Evolutionary conservation across 805 yeast genomes (phyloP), one percentile per base, ranked within the genome.

Genomic region (Schizosaccharomyces octosporus): DNA sequence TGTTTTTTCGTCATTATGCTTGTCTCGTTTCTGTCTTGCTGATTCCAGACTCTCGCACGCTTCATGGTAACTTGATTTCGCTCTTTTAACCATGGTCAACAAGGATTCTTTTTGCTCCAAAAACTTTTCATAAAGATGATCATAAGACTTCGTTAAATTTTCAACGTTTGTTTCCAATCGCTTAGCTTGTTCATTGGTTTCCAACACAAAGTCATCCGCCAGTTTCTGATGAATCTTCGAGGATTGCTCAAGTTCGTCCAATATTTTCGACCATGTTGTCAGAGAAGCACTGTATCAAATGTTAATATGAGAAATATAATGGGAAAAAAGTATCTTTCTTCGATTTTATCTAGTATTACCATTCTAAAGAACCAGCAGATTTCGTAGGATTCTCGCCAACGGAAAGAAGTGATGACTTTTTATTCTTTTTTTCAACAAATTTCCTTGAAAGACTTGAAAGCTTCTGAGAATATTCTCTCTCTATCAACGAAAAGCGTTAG

Each of bases 281-380:
- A 89, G 73, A 17, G 85, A 76, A 0, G 96, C 95, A 65, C 85
- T 78, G 27, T 21, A 29, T 3, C 42, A 15, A 48, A 39, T 13
- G 48, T 24, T 21, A 31, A 39, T 29, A 5, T n/a, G 27, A 3
- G 2, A 3, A 36, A 36, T 3, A 6, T 13, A 36, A 7, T 36
- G 41, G 41, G 11, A 7, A 51, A 29, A 24, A 5, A 15, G 15
- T 7, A 21, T 7, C 24, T 31, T 7, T 27, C 61, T 7, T 3
- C 43, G 4, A 55, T 17, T 21, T 42, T 24, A 29, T 31, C 39
- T 55, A 3, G 5, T 9, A 24, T 6, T 55, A 64, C 66, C 61
- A 61, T 69, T 93, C 97, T 60, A 90, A 74, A 0, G 97, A 87
- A 0, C 99, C 98, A 0, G 98, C 97, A 0, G 99, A 93, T 55